phyloP scores from a whole-genome alignment of 257 asterid species.

The Thymus mandschuricus region DNA sequence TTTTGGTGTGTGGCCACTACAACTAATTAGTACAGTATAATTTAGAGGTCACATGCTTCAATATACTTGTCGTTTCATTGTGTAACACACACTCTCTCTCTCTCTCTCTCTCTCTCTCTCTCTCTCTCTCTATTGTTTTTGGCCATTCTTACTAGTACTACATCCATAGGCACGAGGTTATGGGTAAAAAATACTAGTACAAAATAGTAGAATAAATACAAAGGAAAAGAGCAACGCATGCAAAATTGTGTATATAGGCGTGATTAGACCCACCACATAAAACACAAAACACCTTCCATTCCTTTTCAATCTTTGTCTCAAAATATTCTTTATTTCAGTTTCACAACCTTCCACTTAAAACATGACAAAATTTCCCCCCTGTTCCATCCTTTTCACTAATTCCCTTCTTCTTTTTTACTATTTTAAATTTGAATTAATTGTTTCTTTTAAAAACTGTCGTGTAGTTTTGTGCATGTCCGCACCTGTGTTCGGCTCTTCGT shows the following conservation, averaged over 20 bases:
- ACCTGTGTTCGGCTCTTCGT: background rate
- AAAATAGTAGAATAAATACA: slow-evolving; percentile 1
- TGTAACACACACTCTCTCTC: background rate
- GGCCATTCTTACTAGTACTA: slow-evolving; percentile 17
- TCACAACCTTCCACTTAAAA: slow-evolving; percentile 39
- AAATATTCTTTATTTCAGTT: slow-evolving; percentile 34
- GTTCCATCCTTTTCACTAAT: slow-evolving; percentile 34
- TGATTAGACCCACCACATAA: slow-evolving; percentile 38
- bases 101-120: background rate
- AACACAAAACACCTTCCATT: slow-evolving; percentile 20
- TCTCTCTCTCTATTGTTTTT: slow-evolving; percentile 6
- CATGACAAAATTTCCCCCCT: slow-evolving; percentile 32
- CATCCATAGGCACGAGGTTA: slow-evolving; percentile 11
- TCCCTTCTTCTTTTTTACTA: background rate
- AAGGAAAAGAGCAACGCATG: slow-evolving; percentile 41
- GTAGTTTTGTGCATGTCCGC: slow-evolving; percentile 25
- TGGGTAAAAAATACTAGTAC: background rate
- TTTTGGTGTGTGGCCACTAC: slow-evolving; percentile 48
- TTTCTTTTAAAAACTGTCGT: background rate
- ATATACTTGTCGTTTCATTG: background rate
- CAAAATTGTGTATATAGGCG: slow-evolving; percentile 31
- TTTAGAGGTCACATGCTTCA: slow-evolving; percentile 40
- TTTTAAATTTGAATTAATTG: background rate
- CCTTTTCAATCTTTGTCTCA: slow-evolving; percentile 22
- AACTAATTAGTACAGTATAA: background rate